phyloP scores from a whole-genome alignment of 1,139 yeast genomes.

The Candida gigantensis region DNA sequence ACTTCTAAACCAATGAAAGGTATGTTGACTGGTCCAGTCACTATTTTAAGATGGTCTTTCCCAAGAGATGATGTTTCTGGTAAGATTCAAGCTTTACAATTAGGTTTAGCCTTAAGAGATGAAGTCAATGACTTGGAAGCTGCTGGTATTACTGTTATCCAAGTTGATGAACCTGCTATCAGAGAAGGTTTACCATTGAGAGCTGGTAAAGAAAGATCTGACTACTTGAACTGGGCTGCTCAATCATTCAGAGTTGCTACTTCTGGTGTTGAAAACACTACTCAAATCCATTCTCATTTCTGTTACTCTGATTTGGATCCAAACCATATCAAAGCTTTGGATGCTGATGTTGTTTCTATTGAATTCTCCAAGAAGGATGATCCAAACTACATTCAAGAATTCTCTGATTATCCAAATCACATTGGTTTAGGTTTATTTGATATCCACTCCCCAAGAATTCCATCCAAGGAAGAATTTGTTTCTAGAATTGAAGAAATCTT shows the following conservation, averaged over 20 bases:
- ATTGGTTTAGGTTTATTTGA: constrained; percentile 99
- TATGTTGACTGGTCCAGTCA: constrained; percentile 99
- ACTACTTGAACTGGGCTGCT: constrained; percentile 98
- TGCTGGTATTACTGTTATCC: constrained; percentile 97
- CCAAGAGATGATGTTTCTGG: constrained; percentile 98
- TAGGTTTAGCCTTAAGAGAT: constrained; percentile 96
- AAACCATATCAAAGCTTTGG: constrained; percentile 98
- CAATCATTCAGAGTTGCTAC: constrained; percentile 99
- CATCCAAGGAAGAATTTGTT: constrained; percentile 94
- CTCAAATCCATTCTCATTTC: constrained; percentile 99
- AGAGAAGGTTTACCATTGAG: constrained; percentile 99
- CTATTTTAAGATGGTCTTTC: constrained; percentile 99
- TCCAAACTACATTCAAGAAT: constrained; percentile 95
- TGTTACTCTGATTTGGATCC: constrained; percentile 99
- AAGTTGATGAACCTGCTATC: constrained; percentile 99
- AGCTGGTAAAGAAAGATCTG: constrained; percentile 95
- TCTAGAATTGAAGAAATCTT: constrained; percentile 91
- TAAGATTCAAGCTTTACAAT: constrained; percentile 94
- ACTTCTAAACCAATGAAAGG: constrained; percentile 98
- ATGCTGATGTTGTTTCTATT: constrained; percentile 98
- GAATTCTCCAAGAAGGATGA: constrained; percentile 99
- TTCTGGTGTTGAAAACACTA: constrained; percentile 91
- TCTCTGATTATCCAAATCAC: constrained; percentile 98
- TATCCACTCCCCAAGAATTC: constrained; percentile 99
- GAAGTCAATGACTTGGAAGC: constrained; percentile 97